phyloP scores from a whole-genome alignment of 805 yeast genomes.

The Candida insectorum region DNA sequence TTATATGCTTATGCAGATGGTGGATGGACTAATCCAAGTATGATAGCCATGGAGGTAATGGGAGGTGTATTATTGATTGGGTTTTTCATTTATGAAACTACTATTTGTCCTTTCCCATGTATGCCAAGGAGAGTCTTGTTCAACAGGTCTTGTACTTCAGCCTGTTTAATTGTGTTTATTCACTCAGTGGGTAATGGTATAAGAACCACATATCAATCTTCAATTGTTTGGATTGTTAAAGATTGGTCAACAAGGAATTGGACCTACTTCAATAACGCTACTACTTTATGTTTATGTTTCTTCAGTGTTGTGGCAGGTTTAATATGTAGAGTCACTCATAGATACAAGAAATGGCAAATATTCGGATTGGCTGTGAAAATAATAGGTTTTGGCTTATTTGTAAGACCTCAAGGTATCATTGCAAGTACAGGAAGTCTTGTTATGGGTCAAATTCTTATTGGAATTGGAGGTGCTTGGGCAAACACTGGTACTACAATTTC shows the following conservation, averaged over 20 bases:
- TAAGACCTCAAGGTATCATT: constrained; percentile 17
- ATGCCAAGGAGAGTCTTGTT: constrained; percentile 29
- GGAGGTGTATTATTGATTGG: constrained; percentile 33
- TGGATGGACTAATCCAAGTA: constrained; percentile 34
- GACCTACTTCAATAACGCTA: constrained; percentile 36
- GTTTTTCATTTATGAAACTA: constrained; percentile 33
- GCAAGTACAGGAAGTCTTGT: constrained; percentile 27
- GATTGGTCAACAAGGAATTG: constrained; percentile 29
- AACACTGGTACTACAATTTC: constrained; percentile 35
- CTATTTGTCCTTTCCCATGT: constrained; percentile 31
- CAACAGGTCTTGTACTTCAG: constrained; percentile 35
- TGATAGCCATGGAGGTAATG: constrained; percentile 42
- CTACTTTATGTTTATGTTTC: constrained; percentile 33
- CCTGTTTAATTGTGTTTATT: constrained; percentile 29
- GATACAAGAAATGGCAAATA: constrained; percentile 34
- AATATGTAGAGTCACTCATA: constrained; percentile 28
- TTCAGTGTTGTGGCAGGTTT: constrained; percentile 37
- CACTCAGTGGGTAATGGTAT: constrained; percentile 26
- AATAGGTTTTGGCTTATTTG: constrained; percentile 26
- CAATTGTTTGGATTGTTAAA: constrained; percentile 28
- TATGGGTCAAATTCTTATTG: constrained; percentile 30
- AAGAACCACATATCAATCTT: constrained; percentile 27
- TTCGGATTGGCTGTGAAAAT: constrained; percentile 30
- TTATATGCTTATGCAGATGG: constrained; percentile 26
- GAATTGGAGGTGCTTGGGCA: constrained; percentile 39